Evolutionary conservation across 2,329 filamentous ascomycete genomes (phyloP).

Genomic region (Fusarium nurragi): DNA sequence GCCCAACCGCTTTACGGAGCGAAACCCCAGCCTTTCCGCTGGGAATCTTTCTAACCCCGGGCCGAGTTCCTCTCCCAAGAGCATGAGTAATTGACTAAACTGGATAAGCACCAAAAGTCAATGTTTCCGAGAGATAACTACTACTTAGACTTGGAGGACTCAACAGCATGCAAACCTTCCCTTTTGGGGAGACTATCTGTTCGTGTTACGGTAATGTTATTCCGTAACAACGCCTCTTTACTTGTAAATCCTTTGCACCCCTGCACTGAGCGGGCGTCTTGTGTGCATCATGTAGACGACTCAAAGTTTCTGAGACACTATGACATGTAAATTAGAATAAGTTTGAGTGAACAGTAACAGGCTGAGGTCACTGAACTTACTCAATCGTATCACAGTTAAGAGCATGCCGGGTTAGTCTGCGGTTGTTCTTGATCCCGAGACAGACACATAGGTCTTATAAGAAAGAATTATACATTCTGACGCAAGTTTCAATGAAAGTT

Average conservation of each 20-base stretch:
- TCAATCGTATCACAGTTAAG: not conserved
- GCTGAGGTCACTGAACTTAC: not conserved
- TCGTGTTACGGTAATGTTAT: conserved; percentile 1
- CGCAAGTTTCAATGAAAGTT: not conserved
- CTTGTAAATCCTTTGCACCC: conserved; percentile 9
- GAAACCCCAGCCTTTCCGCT: conserved; percentile 12
- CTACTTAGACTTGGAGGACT: not conserved
- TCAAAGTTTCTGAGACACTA: not conserved
- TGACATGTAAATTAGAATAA: not conserved
- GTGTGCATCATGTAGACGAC: not conserved
- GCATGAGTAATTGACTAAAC: not conserved
- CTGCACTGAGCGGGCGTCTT: not conserved
- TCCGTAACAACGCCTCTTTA: conserved; percentile 3
- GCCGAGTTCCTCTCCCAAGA: conserved; percentile 23
- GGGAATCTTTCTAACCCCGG: conserved; percentile 26
- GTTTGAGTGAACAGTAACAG: not conserved
- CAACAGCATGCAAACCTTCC: conserved; percentile 19
- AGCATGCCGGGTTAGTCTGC: not conserved
- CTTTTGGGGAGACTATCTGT: not conserved
- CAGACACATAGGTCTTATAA: not conserved
- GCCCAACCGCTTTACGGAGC: conserved; percentile 1
- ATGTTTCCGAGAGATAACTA: not conserved
- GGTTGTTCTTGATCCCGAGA: not conserved
- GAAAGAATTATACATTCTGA: not conserved
- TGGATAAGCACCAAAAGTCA: not conserved